phyloP scores from a whole-genome alignment of 768 basidiomycete species.

The Phaeotremella fagi region DNA sequence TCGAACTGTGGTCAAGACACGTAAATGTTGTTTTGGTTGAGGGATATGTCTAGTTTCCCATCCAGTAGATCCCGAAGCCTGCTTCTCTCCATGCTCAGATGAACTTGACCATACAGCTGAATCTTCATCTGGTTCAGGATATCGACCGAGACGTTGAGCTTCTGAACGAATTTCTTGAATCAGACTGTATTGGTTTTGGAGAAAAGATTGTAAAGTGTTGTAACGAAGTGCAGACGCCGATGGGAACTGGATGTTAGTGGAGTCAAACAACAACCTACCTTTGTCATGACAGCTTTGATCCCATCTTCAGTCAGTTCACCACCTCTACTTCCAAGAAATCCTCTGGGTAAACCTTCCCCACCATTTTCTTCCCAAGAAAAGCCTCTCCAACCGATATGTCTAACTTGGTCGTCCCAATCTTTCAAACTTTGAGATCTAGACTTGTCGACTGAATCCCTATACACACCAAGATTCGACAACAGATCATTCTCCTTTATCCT shows the following conservation, averaged over 20 bases:
- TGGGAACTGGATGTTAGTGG: conserved; percentile 65
- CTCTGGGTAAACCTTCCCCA: conserved; percentile 38
- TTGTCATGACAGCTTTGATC: conserved; percentile 50
- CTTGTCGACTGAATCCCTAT: conserved; percentile 8
- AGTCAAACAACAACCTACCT: conserved; percentile 63
- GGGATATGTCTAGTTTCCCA: conserved; percentile 13
- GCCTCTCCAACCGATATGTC: conserved; percentile 43
- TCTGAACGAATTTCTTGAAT: conserved; percentile 50
- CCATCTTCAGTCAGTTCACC: conserved; percentile 44
- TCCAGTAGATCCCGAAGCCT: not conserved
- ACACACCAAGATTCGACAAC: conserved; percentile 16
- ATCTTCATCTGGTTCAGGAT: conserved; percentile 26
- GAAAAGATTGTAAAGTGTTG: conserved; percentile 73
- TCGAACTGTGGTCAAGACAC: conserved; percentile 21
- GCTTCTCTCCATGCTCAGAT: conserved; percentile 10
- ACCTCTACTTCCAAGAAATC: conserved; percentile 35
- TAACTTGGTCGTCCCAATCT: conserved; percentile 25
- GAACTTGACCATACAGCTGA: conserved; percentile 8
- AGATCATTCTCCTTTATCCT: conserved; percentile 44
- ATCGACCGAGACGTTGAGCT: conserved; percentile 33
- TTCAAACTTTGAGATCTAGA: conserved; percentile 14
- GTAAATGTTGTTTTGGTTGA: conserved; percentile 14
- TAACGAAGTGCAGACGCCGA: conserved; percentile 80
- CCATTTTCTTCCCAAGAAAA: conserved; percentile 42
- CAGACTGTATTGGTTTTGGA: conserved; percentile 72